phyloP scores from a whole-genome alignment of 2,329 filamentous ascomycete species.

The Bipolaris gigantea region DNA sequence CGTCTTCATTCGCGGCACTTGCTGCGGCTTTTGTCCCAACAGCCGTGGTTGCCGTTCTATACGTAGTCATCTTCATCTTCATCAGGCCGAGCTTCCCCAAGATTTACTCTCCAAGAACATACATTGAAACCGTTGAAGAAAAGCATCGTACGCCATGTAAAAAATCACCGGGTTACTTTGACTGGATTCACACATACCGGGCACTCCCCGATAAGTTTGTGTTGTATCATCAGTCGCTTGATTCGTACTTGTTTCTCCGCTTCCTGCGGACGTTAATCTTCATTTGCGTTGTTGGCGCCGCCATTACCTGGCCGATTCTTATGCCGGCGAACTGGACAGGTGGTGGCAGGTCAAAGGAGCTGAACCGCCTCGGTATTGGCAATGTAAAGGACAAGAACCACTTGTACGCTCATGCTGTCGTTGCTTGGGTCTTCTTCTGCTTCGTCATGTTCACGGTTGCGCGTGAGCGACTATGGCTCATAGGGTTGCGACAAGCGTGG shows the following conservation, averaged over 20 bases:
- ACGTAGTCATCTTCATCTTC: slow-evolving; percentile 44
- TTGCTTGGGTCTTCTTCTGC: slow-evolving; percentile 79
- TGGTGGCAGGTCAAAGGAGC: slow-evolving; percentile 62
- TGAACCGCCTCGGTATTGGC: slow-evolving; percentile 77
- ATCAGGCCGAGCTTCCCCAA: slow-evolving; percentile 49
- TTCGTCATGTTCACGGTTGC: slow-evolving; percentile 90
- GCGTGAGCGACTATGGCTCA: slow-evolving; percentile 85
- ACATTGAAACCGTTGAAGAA: slow-evolving; percentile 48
- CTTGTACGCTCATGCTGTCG: slow-evolving; percentile 76
- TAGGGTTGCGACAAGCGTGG: slow-evolving; percentile 92
- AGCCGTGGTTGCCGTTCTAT: slow-evolving; percentile 33
- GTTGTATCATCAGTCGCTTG: slow-evolving; percentile 87
- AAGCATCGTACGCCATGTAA: slow-evolving; percentile 48
- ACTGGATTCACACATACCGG: slow-evolving; percentile 54
- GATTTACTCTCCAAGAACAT: slow-evolving; percentile 51
- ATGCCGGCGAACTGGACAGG: slow-evolving; percentile 90
- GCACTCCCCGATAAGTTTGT: slow-evolving; percentile 72
- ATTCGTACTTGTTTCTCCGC: slow-evolving; percentile 87
- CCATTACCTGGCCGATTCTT: slow-evolving; percentile 84
- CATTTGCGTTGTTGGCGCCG: slow-evolving; percentile 80
- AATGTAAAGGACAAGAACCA: slow-evolving; percentile 69
- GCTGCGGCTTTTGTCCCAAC: slow-evolving; percentile 43
- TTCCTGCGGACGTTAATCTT: slow-evolving; percentile 78
- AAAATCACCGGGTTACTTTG: slow-evolving; percentile 32
- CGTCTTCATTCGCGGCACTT: slow-evolving; percentile 39